Conservation (phyloP, 495 filamentous ascomycete species). For the Emericellopsis terricola region DNA sequence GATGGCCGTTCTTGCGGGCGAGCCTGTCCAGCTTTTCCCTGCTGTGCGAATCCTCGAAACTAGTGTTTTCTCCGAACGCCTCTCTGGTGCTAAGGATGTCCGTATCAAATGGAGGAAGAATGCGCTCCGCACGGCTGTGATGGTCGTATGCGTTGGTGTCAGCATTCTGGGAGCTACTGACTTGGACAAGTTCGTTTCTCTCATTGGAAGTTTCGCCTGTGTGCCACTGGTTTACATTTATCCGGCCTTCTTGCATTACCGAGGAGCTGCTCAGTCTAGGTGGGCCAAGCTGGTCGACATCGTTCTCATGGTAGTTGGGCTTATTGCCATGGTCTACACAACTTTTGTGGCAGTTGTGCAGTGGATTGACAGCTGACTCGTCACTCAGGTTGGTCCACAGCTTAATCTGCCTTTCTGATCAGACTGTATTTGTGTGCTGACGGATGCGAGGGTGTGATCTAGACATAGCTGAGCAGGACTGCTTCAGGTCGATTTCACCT, state of each 20-base stretch:
- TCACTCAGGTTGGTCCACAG: too few relatives aligned
- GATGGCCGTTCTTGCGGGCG: slow-evolving; percentile 40
- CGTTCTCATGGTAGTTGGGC: slow-evolving; percentile 34
- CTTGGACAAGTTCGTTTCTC: slow-evolving; percentile 44
- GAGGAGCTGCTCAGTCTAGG: slow-evolving; percentile 31
- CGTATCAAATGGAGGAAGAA: slow-evolving; percentile 53
- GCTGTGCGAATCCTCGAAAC: slow-evolving; percentile 42
- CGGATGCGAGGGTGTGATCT: too few relatives aligned
- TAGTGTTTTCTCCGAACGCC: slow-evolving; percentile 27
- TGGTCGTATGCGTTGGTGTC: slow-evolving; percentile 30
- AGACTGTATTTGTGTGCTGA: too few relatives aligned
- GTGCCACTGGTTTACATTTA: slow-evolving; percentile 93
- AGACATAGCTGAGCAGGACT: too few relatives aligned
- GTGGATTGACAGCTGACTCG: slow-evolving; percentile 18
- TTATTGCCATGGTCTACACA: slow-evolving; percentile 42
- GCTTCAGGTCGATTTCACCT: too few relatives aligned
- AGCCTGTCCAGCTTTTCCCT: slow-evolving; percentile 47
- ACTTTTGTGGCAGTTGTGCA: slow-evolving; percentile 33
- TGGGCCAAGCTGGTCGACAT: slow-evolving; percentile 32
- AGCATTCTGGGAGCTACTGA: slow-evolving; percentile 36
- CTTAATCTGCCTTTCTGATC: too few relatives aligned
- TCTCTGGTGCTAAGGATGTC: slow-evolving; percentile 33
- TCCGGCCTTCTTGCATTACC: slow-evolving; percentile 47
- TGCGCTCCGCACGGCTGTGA: slow-evolving; percentile 28
- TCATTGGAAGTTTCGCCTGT: slow-evolving; percentile 45